Percentiles rank a stretch among this genome's conserved stretches.
phyloP scores from a whole-genome alignment of 345 rosid species.

The Lepidium africanum region DNA sequence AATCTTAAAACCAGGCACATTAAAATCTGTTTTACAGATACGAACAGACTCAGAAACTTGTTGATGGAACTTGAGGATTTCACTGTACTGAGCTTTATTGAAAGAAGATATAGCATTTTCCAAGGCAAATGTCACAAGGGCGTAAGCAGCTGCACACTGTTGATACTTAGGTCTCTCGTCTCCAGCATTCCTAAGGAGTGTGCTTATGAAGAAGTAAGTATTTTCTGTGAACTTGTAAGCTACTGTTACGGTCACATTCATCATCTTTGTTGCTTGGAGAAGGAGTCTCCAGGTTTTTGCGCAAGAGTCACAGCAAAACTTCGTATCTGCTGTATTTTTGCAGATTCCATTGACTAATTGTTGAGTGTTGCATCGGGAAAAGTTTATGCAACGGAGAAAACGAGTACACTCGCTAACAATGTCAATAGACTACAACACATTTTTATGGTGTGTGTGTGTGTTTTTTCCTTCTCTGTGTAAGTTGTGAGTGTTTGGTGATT shows the following conservation, averaged over 20 bases:
- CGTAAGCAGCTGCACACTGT: slow-evolving; percentile 23
- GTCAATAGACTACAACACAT: neutral
- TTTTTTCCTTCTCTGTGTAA: neutral
- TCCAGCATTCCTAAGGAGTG: slow-evolving; percentile 22
- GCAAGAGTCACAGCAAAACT: slow-evolving; percentile 2
- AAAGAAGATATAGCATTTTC: neutral
- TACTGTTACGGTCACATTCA: slow-evolving; percentile 17
- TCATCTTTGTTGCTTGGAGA: slow-evolving; percentile 15
- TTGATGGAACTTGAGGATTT: neutral
- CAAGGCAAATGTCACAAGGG: neutral
- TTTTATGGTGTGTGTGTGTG: neutral
- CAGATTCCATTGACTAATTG: slow-evolving; percentile 4
- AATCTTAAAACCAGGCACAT: neutral
- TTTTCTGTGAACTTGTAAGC: slow-evolving; percentile 7
- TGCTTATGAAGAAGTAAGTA: slow-evolving; percentile 19
- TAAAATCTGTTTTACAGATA: slow-evolving; percentile 16
- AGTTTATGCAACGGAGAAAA: slow-evolving; percentile 1
- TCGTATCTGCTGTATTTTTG: slow-evolving; percentile 13
- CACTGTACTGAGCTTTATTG: neutral
- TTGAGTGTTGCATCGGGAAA: neutral
- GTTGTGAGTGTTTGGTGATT: slow-evolving; percentile 6
- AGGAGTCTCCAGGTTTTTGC: neutral
- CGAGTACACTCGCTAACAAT: neutral
- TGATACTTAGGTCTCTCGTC: slow-evolving; percentile 14
- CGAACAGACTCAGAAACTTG: neutral